phyloP scores from a whole-genome alignment of 441 rosid genomes.

The Theobroma grandiflorum region DNA sequence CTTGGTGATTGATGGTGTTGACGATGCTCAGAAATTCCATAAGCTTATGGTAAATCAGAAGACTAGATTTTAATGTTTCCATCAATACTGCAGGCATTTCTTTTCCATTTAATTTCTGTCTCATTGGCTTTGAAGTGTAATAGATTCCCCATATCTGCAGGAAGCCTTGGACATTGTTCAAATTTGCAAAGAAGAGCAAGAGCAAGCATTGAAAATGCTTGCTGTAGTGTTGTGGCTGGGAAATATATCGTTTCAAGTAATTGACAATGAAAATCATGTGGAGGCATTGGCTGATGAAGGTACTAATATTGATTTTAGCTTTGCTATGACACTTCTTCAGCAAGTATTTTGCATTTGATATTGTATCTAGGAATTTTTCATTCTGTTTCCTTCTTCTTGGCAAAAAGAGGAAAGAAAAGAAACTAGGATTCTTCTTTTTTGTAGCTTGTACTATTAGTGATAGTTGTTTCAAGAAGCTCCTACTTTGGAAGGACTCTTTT shows the following conservation, averaged over 20 bases:
- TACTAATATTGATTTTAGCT: conserved; percentile 36
- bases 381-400: conserved; percentile 2
- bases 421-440: background rate
- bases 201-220: conserved; percentile 77
- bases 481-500: background rate
- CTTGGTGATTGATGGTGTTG: conserved; percentile 74
- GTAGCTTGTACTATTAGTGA: conserved; percentile 8
- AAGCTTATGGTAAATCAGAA: conserved; percentile 69
- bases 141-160: conserved; percentile 51
- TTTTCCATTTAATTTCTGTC: conserved; percentile 24
- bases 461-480: background rate
- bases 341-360: background rate
- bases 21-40: conserved; percentile 75
- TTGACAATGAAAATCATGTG: conserved; percentile 82
- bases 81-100: conserved; percentile 4
- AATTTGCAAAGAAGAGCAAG: conserved; percentile 78
- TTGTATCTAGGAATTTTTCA: conserved; percentile 11
- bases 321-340: conserved; percentile 3
- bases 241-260: conserved; percentile 77
- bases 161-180: conserved; percentile 79
- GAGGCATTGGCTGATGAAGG: conserved; percentile 88
- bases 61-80: conserved; percentile 15
- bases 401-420: background rate
- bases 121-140: conserved; percentile 19
- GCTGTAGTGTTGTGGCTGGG: conserved; percentile 93